Percentiles rank a stretch among this genome's conserved stretches.
Conservation (phyloP, 257 asterid species). For the Nicotiana tomentosiformis region DNA sequence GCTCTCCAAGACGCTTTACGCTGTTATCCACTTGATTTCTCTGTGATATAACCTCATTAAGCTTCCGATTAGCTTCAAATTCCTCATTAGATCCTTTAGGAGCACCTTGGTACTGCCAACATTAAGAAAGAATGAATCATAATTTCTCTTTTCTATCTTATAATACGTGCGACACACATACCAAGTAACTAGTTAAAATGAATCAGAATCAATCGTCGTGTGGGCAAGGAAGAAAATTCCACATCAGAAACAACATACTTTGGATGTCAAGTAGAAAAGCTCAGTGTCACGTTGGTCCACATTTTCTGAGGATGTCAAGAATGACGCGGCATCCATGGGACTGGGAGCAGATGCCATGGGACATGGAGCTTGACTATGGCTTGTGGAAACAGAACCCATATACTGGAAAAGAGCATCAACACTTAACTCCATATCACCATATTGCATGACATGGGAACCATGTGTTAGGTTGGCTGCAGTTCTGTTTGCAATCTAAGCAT, state of each 20-base stretch:
- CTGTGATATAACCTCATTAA: constrained; percentile 58
- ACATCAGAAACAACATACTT: constrained; percentile 30
- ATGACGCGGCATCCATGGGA: constrained; percentile 39
- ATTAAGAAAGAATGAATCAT: neutral
- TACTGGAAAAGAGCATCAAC: neutral
- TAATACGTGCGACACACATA: neutral
- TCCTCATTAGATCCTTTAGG: constrained; percentile 64
- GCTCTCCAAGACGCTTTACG: constrained; percentile 60
- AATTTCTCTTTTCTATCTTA: neutral
- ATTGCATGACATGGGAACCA: constrained; percentile 4
- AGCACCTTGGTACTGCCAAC: constrained; percentile 49
- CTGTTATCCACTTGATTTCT: constrained; percentile 65
- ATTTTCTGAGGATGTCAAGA: constrained; percentile 36
- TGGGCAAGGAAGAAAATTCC: neutral
- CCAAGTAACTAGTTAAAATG: neutral
- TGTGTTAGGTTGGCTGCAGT: neutral
- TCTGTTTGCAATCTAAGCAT: constrained; percentile 17
- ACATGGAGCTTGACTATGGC: neutral
- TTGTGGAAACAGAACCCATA: neutral
- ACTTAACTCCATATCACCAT: constrained; percentile 1
- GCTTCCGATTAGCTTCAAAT: constrained; percentile 65
- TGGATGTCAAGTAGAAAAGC: constrained; percentile 73
- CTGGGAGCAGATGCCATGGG: neutral
- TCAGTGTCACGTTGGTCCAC: constrained; percentile 88
- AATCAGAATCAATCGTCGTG: neutral